A percentile compares a stretch with the other conserved stretches of the same genome.
phyloP scores from a whole-genome alignment of 1,284 basidiomycete genomes.

The Rhodotorula sp. region DNA sequence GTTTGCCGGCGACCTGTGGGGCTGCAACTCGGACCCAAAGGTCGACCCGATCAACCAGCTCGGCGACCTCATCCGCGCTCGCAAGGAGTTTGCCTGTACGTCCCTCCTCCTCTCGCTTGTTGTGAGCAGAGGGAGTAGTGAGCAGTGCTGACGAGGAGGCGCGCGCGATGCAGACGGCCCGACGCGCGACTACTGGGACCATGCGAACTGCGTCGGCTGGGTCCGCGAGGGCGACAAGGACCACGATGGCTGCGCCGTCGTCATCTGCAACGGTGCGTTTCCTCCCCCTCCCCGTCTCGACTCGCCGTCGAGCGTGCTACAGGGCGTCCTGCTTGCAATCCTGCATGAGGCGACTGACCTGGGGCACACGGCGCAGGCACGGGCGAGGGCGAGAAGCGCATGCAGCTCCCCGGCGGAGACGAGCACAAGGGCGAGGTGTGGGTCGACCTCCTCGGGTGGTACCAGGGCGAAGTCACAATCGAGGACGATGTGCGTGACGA shows the following conservation, averaged over 20 bases:
- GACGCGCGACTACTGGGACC: constrained; percentile 55
- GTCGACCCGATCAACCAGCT: constrained; percentile 50
- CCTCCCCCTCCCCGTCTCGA: constrained; percentile 10
- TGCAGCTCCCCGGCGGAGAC: constrained; percentile 51
- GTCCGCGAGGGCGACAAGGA: constrained; percentile 56
- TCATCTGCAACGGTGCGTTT: constrained; percentile 52
- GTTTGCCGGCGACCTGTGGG: constrained; percentile 85
- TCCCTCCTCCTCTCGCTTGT: background rate
- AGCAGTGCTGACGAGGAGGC: too few relatives aligned
- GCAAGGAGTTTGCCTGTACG: constrained; percentile 38
- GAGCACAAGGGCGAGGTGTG: constrained; percentile 60
- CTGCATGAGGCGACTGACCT: background rate
- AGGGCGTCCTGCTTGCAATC: too few relatives aligned
- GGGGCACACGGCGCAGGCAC: background rate
- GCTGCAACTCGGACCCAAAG: constrained; percentile 47
- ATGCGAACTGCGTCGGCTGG: constrained; percentile 58
- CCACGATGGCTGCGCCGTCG: constrained; percentile 56
- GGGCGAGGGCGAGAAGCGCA: constrained; percentile 27
- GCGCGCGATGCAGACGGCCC: constrained; percentile 53
- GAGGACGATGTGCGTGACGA: constrained; percentile 53
- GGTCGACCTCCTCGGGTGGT: constrained; percentile 62
- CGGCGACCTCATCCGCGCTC: constrained; percentile 55
- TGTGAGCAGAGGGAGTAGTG: background rate
- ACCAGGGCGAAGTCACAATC: constrained; percentile 57
- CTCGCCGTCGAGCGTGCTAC: too few relatives aligned